A percentile compares a stretch with the other conserved stretches of the same genome.
phyloP scores from a whole-genome alignment of 495 filamentous ascomycete genomes.

The Aspergillus conjunctus region DNA sequence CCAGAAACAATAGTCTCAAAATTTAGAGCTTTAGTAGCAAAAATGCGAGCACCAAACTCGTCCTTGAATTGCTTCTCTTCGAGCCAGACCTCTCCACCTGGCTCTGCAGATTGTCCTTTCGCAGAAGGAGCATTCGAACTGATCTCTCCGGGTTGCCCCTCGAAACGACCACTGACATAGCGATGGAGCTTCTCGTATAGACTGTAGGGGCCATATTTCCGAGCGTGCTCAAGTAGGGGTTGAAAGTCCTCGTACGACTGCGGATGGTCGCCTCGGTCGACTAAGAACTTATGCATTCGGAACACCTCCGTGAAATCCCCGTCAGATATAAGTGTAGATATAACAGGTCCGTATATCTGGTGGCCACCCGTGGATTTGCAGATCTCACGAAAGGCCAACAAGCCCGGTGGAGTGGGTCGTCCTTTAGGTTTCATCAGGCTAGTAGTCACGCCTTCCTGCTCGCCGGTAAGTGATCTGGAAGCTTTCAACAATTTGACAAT shows the following conservation, averaged over 20 bases:
- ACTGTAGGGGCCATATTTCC: conserved; percentile 33
- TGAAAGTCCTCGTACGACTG: conserved; percentile 36
- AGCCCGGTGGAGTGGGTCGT: conserved; percentile 21
- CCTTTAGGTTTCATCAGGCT: conserved; percentile 4
- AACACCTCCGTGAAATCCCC: conserved; percentile 53
- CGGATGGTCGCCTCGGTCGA: conserved; percentile 54
- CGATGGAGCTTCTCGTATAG: conserved; percentile 27
- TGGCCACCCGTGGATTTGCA: conserved; percentile 45
- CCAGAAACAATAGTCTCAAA: conserved; percentile 65
- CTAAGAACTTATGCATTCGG: conserved; percentile 61
- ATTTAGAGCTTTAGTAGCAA: conserved; percentile 68
- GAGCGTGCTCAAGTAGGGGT: conserved; percentile 45
- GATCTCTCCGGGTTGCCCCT: background rate
- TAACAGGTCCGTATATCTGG: conserved; percentile 60
- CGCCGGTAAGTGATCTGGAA: conserved; percentile 22
- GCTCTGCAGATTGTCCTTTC: background rate
- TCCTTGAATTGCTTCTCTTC: conserved; percentile 51
- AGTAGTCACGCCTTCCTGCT: background rate
- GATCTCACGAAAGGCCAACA: conserved; percentile 51
- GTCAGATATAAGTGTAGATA: conserved; percentile 56
- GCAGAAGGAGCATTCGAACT: background rate
- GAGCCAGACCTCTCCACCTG: conserved; percentile 12
- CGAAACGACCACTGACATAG: conserved; percentile 32
- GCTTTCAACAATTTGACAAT: conserved; percentile 39
- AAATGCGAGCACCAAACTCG: conserved; percentile 66